These are phyloP conservation scores for Amborella trichopoda DNA, from an alignment of 164 flowering plant species.

Conservation along the genomic window DNA sequence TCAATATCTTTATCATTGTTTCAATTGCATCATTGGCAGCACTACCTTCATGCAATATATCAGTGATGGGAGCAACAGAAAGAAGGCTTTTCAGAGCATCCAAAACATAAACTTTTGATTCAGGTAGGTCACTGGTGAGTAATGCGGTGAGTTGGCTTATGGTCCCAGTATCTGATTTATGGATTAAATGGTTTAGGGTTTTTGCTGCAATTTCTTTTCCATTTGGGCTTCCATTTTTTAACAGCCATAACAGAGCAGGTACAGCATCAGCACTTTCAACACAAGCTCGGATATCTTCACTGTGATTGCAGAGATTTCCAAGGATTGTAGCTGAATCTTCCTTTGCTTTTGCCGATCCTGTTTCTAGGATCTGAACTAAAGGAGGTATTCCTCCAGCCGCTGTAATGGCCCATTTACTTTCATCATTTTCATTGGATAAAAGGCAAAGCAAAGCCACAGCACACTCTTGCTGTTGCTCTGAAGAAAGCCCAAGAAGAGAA, in stretches of 20 bases:
- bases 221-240: conserved; percentile 85
- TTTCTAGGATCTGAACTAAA: conserved; percentile 94
- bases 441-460: conserved; percentile 85
- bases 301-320: conserved; percentile 90
- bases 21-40: conserved; percentile 96
- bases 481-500: conserved; percentile 96
- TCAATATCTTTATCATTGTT: conserved; percentile 76
- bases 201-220: conserved; percentile 95
- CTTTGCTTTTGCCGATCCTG: conserved; percentile 89
- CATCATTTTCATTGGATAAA: conserved; percentile 87
- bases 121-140: conserved; percentile 87
- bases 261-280: conserved; percentile 99
- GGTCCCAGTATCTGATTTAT: conserved; percentile 94
- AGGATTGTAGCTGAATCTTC: conserved; percentile 95
- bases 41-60: conserved; percentile 80
- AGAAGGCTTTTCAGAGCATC: conserved; percentile 91
- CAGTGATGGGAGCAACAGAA: conserved; percentile 67
- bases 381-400: conserved; percentile 99
- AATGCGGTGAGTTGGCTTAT: conserved; percentile 92
- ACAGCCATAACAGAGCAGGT: conserved; percentile 89
- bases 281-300: conserved; percentile 98
- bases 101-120: conserved; percentile 84
- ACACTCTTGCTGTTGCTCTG: conserved; percentile 98
- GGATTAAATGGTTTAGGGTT: conserved; percentile 88
- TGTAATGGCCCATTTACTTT: conserved; percentile 98